Base-by-base conservation (phyloP, 1,284 basidiomycete genomes). In the Puccinia novopanici region DNA sequence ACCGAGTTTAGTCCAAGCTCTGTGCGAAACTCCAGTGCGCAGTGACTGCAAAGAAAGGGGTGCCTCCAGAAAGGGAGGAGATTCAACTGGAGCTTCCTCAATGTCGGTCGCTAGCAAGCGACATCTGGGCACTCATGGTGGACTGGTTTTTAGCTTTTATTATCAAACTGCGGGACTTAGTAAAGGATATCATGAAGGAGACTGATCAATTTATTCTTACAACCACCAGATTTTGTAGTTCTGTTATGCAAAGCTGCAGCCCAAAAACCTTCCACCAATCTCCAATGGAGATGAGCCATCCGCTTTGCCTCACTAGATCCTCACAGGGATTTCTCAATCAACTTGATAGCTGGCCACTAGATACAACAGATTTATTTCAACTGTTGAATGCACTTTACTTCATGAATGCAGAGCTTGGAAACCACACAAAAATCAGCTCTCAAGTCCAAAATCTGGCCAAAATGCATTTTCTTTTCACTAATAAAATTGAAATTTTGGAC, bases 351-450 rank as follows among this genome's bases (percentile, higher is more conserved):
- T 67, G 3, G 3, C 40, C 27, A n/a, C 9, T 27, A 1, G 42
- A 67, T 17, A 67, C 63, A n/a, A 67, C 63, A 4, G 42, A 67
- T 42, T 48, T 67, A 34, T 27, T 67, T 3, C 42, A 67, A 27
- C 48, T 67, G 48, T 67, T 22, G 0, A 42, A 67, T 40, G 9
- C 42, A 3, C 63, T 67, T 48, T n/a, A 45, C 2, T 45, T 45
- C 40, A 67, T 67, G 63, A 15, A 67, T 9, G 22, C 9, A 3
- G 48, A 67, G 22, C 42, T 67, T 17, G 22, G 42, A 15, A 27
- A 67, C n/a, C 63, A 67, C 48, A 48, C 42, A 0, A 48, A 27
- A 67, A 67, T 67, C 13, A 67, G 63, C 27, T 48, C 63, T 67
- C 63, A 67, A 67, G 42, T 67, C 42, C 22, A 42, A 48, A 48